phyloP scores from a whole-genome alignment of 1,284 basidiomycete species.

The Marasmius tenuissimus region DNA sequence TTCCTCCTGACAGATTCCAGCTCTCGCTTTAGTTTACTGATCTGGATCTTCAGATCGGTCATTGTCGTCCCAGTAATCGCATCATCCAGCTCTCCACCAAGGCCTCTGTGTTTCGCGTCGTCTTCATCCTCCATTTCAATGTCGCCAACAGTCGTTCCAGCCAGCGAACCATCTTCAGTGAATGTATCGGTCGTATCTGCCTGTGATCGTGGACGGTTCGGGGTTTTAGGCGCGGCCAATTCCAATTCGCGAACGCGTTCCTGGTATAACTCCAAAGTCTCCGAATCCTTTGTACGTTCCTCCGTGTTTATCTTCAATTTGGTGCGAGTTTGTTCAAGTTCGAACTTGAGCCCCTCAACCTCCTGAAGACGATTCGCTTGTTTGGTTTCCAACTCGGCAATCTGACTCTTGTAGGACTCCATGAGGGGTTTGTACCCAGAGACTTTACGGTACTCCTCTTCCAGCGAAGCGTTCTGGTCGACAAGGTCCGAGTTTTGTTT shows the following conservation, averaged over 20 bases:
- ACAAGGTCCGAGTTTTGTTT: constrained; percentile 91
- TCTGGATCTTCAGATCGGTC: constrained; percentile 87
- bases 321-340: constrained; percentile 73
- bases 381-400: constrained; percentile 80
- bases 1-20: constrained; percentile 74
- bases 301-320: constrained; percentile 69
- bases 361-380: constrained; percentile 65
- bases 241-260: constrained; percentile 92
- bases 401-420: constrained; percentile 91
- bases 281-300: constrained; percentile 78
- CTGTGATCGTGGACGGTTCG: constrained; percentile 4
- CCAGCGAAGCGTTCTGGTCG: constrained; percentile 87
- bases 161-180: constrained; percentile 11
- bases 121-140: constrained; percentile 45
- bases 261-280: constrained; percentile 87
- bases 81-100: constrained; percentile 84
- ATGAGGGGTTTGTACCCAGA: constrained; percentile 85
- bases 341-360: constrained; percentile 69
- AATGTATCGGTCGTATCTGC: neutral
- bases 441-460: constrained; percentile 89
- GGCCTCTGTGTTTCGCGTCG: constrained; percentile 54
- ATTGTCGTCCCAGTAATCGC: constrained; percentile 84
- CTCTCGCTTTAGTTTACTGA: constrained; percentile 83
- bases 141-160: constrained; percentile 27
- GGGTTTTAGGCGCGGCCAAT: constrained; percentile 52